Conservation (phyloP, 2,329 filamentous ascomycete genomes). For the Plenodomus tracheiphilus region DNA sequence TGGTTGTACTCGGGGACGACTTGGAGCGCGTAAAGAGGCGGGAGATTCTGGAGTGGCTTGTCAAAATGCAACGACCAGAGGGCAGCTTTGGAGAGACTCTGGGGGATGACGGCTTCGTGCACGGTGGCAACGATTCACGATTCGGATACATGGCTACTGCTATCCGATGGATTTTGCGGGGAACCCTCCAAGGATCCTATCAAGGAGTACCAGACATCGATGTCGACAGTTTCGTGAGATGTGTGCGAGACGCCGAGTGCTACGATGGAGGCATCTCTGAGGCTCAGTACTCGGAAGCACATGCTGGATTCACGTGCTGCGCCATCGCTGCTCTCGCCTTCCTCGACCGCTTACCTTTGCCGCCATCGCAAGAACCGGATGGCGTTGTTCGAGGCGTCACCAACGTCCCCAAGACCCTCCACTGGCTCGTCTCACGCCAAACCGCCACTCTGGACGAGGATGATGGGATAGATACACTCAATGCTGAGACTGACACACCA, state of each 20-base stretch:
- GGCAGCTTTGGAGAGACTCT: conserved; percentile 91
- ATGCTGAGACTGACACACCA: conserved; percentile 44
- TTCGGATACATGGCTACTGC: conserved; percentile 85
- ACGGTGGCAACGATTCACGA: conserved; percentile 81
- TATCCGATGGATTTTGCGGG: conserved; percentile 80
- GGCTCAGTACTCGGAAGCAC: conserved; percentile 76
- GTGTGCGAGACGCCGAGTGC: conserved; percentile 70
- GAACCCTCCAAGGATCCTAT: conserved; percentile 55
- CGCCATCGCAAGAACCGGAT: conserved; percentile 26
- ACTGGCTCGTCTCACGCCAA: conserved; percentile 54
- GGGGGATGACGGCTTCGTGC: conserved; percentile 61
- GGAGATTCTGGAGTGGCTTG: conserved; percentile 74
- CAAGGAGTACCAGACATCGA: conserved; percentile 72
- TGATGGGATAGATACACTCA: conserved; percentile 43
- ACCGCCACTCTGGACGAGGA: conserved; percentile 50
- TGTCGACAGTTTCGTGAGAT: conserved; percentile 67
- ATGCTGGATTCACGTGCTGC: conserved; percentile 91
- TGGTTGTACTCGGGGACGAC: conserved; percentile 69
- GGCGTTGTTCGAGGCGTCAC: conserved; percentile 38
- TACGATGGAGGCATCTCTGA: conserved; percentile 87
- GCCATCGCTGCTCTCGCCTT: conserved; percentile 77
- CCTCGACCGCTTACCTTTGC: conserved; percentile 62
- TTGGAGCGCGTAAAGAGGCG: conserved; percentile 65
- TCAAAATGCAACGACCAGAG: conserved; percentile 73
- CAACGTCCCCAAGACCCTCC: conserved; percentile 45